Percentiles rank a stretch among this genome's conserved stretches.
Evolutionary conservation across 2,329 filamentous ascomycete species (phyloP).

Genomic region (Diaporthe australafricana): DNA sequence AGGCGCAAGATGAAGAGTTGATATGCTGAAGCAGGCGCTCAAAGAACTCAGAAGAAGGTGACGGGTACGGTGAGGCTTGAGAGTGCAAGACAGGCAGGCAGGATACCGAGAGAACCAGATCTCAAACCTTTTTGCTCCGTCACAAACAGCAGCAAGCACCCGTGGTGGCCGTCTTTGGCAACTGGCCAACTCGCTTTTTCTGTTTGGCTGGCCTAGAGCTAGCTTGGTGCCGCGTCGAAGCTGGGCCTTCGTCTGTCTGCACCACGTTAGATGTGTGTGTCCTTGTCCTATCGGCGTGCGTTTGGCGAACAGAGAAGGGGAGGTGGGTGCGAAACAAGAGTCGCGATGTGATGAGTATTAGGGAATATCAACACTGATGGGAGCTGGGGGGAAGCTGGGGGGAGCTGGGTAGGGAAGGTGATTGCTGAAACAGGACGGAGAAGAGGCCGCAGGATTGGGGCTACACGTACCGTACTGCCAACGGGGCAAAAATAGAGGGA

Average conservation of each 20-base stretch:
- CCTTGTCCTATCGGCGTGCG: neutral
- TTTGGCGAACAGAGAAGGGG: neutral
- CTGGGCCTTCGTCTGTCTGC: slow-evolving; percentile 38
- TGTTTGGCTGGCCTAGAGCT: slow-evolving; percentile 25
- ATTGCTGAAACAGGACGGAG: slow-evolving; percentile 34
- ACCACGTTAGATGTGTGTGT: slow-evolving; percentile 24
- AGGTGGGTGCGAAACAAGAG: neutral
- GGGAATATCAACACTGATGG: slow-evolving; percentile 11
- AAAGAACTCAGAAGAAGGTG: slow-evolving; percentile 37
- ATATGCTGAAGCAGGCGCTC: slow-evolving; percentile 33
- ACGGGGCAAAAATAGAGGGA: slow-evolving; percentile 27
- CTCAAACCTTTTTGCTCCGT: slow-evolving; percentile 41
- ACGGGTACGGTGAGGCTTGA: slow-evolving; percentile 35
- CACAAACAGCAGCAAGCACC: slow-evolving; percentile 34
- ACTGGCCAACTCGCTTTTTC: slow-evolving; percentile 11
- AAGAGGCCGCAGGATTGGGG: slow-evolving; percentile 7
- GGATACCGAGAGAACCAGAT: slow-evolving; percentile 39
- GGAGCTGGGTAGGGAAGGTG: slow-evolving; percentile 25
- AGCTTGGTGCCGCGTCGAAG: slow-evolving; percentile 25
- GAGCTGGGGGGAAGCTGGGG: slow-evolving; percentile 30
- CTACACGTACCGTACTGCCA: slow-evolving; percentile 25
- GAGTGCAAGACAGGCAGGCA: slow-evolving; percentile 35
- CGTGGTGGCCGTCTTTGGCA: slow-evolving; percentile 28
- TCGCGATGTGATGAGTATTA: slow-evolving; percentile 15
- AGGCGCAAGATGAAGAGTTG: slow-evolving; percentile 36